Conservation (phyloP, 2,329 filamentous ascomycete species). For the Colletotrichum ledebouriae region DNA sequence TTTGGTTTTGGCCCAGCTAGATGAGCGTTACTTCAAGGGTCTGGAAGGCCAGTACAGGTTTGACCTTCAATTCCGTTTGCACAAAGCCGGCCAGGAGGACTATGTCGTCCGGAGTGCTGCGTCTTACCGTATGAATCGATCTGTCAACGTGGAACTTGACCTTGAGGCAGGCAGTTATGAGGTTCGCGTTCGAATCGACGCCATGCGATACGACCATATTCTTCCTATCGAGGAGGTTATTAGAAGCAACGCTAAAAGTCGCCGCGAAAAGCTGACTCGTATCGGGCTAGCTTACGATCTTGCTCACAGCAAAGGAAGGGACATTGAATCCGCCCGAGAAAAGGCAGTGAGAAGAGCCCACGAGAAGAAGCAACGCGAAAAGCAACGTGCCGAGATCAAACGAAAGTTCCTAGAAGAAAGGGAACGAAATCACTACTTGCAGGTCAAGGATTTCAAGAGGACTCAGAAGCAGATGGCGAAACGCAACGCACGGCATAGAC, state of each 20-base stretch:
- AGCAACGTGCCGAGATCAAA: constrained; percentile 52
- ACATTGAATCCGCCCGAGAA: constrained; percentile 63
- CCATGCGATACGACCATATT: constrained; percentile 67
- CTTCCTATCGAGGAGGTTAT: constrained; percentile 76
- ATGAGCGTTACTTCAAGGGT: constrained; percentile 69
- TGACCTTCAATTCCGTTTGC: constrained; percentile 66
- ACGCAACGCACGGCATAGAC: constrained; percentile 54
- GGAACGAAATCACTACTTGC: constrained; percentile 54
- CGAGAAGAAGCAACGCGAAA: constrained; percentile 58
- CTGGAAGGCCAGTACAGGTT: constrained; percentile 70
- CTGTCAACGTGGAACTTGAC: constrained; percentile 81
- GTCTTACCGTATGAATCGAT: constrained; percentile 75
- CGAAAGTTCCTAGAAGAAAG: constrained; percentile 59
- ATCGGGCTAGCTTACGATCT: constrained; percentile 80
- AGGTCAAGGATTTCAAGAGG: constrained; percentile 54
- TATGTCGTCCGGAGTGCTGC: constrained; percentile 68
- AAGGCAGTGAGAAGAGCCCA: constrained; percentile 61
- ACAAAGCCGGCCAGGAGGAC: constrained; percentile 63
- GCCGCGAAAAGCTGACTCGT: constrained; percentile 78
- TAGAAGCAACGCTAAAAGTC: constrained; percentile 70
- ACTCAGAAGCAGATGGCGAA: constrained; percentile 47
- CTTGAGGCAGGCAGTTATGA: constrained; percentile 82
- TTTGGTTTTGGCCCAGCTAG: constrained; percentile 69
- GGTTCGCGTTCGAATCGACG: constrained; percentile 81
- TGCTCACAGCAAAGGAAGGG: constrained; percentile 74